phyloP scores from a whole-genome alignment of 495 filamentous ascomycete genomes.

The Elaphomyces granulatus region DNA sequence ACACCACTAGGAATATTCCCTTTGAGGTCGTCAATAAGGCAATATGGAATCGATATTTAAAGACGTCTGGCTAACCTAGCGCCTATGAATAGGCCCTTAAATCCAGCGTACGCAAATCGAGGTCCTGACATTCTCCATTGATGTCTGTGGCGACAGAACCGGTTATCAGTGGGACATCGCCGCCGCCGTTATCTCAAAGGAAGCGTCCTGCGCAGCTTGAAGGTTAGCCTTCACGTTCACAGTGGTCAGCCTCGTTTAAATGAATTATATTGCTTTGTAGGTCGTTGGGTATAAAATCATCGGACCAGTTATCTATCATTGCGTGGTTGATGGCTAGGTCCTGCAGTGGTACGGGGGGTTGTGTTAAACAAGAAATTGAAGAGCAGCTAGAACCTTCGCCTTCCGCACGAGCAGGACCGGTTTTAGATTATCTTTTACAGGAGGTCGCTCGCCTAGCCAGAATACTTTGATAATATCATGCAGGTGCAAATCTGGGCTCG shows the following conservation, averaged over 20 bases:
- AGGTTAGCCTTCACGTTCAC: conserved; percentile 8
- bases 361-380: conserved; percentile 5
- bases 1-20: no score
- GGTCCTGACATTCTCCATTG: conserved; percentile 9
- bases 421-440: no score
- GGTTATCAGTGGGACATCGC: no score
- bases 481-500: conserved; percentile 1
- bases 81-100: no score
- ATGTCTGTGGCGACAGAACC: neutral
- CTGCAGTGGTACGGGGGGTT: conserved; percentile 7
- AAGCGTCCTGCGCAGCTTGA: conserved; percentile 2
- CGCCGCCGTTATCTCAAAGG: no score
- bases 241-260: no score
- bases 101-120: conserved; percentile 3
- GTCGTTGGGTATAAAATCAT: no score
- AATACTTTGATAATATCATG: conserved; percentile 1
- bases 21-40: no score
- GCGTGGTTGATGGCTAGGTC: conserved; percentile 1
- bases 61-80: no score
- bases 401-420: conserved; percentile 4
- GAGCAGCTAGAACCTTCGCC: conserved; percentile 4
- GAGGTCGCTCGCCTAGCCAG: no score
- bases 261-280: no score
- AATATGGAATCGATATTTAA: no score
- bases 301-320: neutral